These are phyloP conservation scores for Leishmania tarentolae DNA, from an alignment of 208 protist genomes.

Conservation along the genomic window DNA sequence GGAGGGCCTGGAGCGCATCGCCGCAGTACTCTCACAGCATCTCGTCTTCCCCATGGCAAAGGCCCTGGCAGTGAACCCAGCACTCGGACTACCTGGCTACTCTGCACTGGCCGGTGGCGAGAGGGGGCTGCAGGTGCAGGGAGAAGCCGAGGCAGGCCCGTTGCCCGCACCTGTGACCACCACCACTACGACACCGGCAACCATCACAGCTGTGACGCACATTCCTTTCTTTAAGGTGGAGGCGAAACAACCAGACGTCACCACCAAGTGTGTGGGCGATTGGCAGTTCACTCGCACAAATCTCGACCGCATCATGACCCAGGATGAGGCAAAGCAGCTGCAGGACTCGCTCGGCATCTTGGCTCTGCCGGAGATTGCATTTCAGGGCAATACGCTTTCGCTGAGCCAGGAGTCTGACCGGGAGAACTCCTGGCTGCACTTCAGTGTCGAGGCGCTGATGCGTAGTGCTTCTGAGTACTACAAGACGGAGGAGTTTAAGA, in stretches of 20 bases:
- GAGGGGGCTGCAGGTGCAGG: slow-evolving; percentile 13
- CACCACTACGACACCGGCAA: background rate
- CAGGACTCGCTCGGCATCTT: slow-evolving; percentile 48
- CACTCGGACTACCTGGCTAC: slow-evolving; percentile 26
- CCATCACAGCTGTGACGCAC: slow-evolving; percentile 26
- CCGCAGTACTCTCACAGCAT: slow-evolving; percentile 52
- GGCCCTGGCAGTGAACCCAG: slow-evolving; percentile 50
- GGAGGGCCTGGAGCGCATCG: slow-evolving; percentile 57
- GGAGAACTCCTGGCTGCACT: slow-evolving; percentile 45
- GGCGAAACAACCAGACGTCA: slow-evolving; percentile 31
- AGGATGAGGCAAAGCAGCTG: slow-evolving; percentile 54
- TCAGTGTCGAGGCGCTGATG: slow-evolving; percentile 55
- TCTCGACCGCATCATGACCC: slow-evolving; percentile 69
- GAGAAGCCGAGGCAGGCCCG: slow-evolving; percentile 3
- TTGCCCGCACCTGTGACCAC: background rate
- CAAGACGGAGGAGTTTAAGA: slow-evolving; percentile 45
- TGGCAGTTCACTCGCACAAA: slow-evolving; percentile 65
- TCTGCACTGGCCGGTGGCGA: slow-evolving; percentile 25
- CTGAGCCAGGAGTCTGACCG: slow-evolving; percentile 23
- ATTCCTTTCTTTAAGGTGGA: slow-evolving; percentile 53
- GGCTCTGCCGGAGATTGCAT: slow-evolving; percentile 76
- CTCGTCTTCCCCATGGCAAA: slow-evolving; percentile 70
- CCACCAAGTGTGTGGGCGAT: slow-evolving; percentile 32
- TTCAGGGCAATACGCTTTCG: slow-evolving; percentile 67
- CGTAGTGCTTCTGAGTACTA: slow-evolving; percentile 65